Conservation (phyloP, 1,139 yeast genomes). For the Blastobotrys petasosporus region DNA sequence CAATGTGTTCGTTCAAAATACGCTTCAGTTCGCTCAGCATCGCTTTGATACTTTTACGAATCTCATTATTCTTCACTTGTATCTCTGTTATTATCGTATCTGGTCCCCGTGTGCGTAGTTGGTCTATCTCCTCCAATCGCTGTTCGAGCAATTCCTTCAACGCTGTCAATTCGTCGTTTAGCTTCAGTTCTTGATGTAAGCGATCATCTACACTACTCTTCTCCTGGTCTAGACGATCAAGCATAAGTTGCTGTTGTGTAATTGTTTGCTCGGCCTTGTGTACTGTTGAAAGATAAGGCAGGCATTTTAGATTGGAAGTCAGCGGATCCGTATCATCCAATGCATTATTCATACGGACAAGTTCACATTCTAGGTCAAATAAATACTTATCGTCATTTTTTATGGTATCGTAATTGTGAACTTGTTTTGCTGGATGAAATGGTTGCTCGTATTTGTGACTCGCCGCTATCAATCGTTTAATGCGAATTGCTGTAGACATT, state of each 20-base stretch:
- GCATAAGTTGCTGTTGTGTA: constrained; percentile 9
- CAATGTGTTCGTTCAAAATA: constrained; percentile 15
- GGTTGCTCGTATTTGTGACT: not conserved
- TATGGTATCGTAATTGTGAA: constrained; percentile 3
- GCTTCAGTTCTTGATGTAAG: constrained; percentile 11
- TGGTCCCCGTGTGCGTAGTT: constrained; percentile 9
- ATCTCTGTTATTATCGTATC: constrained; percentile 12
- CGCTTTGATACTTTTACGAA: constrained; percentile 5
- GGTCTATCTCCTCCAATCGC: constrained; percentile 5
- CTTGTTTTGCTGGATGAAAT: constrained; percentile 6
- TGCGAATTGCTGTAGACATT: too few relatives aligned
- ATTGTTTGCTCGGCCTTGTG: constrained; percentile 15
- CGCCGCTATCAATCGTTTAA: too few relatives aligned
- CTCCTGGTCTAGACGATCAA: constrained; percentile 12
- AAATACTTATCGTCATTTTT: constrained; percentile 3
- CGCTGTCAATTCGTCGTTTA: constrained; percentile 14
- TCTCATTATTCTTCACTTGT: not conserved
- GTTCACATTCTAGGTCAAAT: constrained; percentile 5
- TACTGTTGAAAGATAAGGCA: constrained; percentile 17
- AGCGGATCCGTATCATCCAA: not conserved
- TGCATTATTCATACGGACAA: not conserved
- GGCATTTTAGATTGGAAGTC: constrained; percentile 8
- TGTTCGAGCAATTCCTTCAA: constrained; percentile 3
- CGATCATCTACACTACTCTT: constrained; percentile 7
- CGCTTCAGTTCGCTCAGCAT: constrained; percentile 13